Percentiles rank a stretch among this genome's conserved stretches.
Evolutionary conservation across 495 filamentous ascomycete genomes (phyloP).

Genomic region (Penicillium odoratum): DNA sequence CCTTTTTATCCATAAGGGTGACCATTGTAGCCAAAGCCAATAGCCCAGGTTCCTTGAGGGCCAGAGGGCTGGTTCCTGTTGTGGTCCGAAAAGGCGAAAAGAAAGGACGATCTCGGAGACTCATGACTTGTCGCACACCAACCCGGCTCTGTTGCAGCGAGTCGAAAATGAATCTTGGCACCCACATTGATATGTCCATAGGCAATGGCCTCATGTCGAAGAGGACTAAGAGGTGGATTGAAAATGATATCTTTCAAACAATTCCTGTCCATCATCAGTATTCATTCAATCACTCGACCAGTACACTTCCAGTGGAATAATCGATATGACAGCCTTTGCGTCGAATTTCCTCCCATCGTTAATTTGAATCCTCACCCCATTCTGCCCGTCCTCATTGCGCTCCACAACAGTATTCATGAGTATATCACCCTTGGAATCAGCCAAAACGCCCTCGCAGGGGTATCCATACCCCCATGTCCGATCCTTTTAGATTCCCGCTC

Average conservation of each 20-base stretch:
- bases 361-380: no score
- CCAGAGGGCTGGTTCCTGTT: not conserved
- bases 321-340: not conserved
- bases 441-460: no score
- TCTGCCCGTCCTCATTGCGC: no score
- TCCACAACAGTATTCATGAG: no score
- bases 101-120: not conserved
- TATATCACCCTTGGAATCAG: no score
- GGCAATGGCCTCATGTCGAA: conserved; percentile 19
- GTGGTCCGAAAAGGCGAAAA: conserved; percentile 1
- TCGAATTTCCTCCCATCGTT: conserved; percentile 12
- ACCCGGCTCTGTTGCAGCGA: conserved; percentile 14
- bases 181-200: conserved; percentile 23
- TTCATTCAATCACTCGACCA: not conserved
- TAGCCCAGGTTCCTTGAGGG: not conserved
- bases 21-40: not conserved
- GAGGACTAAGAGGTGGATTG: conserved; percentile 20
- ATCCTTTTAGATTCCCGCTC: no score
- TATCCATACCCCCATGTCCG: no score
- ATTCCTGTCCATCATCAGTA: conserved; percentile 2
- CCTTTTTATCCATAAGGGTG: not conserved
- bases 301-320: not conserved
- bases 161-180: conserved; percentile 23
- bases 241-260: conserved; percentile 23
- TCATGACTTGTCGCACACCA: conserved; percentile 4